Evolutionary conservation across 805 yeast species (phyloP).

Genomic region (Starmera quercuum): DNA sequence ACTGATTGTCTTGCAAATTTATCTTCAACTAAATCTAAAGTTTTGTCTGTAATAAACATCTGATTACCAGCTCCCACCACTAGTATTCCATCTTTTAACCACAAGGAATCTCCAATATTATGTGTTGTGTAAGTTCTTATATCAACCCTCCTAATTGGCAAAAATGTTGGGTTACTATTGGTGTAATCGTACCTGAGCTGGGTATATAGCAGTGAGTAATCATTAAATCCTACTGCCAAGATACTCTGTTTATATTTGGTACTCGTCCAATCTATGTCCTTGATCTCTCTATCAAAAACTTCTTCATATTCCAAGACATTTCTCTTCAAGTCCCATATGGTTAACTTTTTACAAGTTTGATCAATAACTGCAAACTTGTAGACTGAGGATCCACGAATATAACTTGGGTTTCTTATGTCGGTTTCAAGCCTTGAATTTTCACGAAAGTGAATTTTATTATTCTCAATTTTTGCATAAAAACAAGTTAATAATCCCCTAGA

Average conservation of each 20-base stretch:
- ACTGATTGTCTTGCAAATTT: constrained; percentile 43
- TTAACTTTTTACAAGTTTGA: constrained; percentile 37
- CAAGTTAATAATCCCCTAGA: constrained; percentile 38
- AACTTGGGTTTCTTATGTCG: constrained; percentile 41
- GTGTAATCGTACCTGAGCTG: constrained; percentile 88
- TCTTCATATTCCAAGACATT: constrained; percentile 59
- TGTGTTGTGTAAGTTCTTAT: constrained; percentile 69
- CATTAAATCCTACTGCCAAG: constrained; percentile 70
- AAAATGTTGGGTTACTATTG: constrained; percentile 68
- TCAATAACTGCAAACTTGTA: constrained; percentile 73
- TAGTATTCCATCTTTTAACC: constrained; percentile 74
- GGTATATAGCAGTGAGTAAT: constrained; percentile 59
- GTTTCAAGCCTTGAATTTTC: constrained; percentile 45
- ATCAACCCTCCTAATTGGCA: constrained; percentile 66
- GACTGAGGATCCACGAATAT: constrained; percentile 67
- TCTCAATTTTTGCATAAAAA: constrained; percentile 33
- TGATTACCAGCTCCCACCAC: constrained; percentile 90
- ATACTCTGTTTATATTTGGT: constrained; percentile 60
- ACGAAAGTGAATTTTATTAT: constrained; percentile 41
- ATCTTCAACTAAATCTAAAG: constrained; percentile 44
- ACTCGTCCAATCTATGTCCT: constrained; percentile 86
- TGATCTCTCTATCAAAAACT: constrained; percentile 33
- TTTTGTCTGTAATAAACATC: constrained; percentile 71
- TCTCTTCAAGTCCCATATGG: constrained; percentile 75
- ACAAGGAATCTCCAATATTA: constrained; percentile 78